Evolutionary conservation across 1,284 basidiomycete species (phyloP).

Genomic region (Inonotus obliquus): DNA sequence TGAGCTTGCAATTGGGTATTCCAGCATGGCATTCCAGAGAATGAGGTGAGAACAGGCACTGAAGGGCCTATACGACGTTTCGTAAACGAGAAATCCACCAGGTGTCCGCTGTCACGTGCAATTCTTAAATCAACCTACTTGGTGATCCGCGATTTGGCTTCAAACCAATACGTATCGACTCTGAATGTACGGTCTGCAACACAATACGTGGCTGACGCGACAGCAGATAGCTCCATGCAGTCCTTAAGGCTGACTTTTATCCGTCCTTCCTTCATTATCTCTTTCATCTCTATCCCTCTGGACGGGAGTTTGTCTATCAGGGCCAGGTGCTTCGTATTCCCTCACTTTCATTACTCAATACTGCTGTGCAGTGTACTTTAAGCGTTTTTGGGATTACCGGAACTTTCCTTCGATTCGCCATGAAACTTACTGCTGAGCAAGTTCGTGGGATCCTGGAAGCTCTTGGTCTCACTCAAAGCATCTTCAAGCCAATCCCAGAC

Average conservation of each 20-base stretch:
- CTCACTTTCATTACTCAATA: neutral
- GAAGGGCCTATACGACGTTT: no score
- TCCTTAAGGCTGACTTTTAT: no score
- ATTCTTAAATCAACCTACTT: neutral
- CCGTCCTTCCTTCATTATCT: neutral
- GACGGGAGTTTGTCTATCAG: no score
- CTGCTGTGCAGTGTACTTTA: neutral
- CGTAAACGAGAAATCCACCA: no score
- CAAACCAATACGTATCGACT: neutral
- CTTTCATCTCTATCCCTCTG: conserved; percentile 2
- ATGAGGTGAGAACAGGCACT: neutral
- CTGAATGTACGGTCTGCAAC: neutral
- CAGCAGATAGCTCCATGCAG: neutral
- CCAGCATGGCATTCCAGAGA: neutral
- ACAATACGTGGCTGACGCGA: neutral
- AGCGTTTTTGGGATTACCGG: neutral
- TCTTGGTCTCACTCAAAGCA: conserved; percentile 32
- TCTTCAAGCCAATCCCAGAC: conserved; percentile 34
- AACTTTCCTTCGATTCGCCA: conserved; percentile 19
- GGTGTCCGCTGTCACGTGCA: no score
- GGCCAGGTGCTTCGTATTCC: conserved; percentile 11
- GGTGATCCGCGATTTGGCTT: neutral
- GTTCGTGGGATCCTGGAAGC: conserved; percentile 31
- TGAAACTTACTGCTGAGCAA: conserved; percentile 21
- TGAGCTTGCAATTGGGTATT: neutral